A percentile compares a stretch with the other conserved stretches of the same genome.
These are phyloP conservation scores for Ceratobasidium sp. DNA, from an alignment of 1,284 basidiomycete genomes.

Conservation along the genomic window DNA sequence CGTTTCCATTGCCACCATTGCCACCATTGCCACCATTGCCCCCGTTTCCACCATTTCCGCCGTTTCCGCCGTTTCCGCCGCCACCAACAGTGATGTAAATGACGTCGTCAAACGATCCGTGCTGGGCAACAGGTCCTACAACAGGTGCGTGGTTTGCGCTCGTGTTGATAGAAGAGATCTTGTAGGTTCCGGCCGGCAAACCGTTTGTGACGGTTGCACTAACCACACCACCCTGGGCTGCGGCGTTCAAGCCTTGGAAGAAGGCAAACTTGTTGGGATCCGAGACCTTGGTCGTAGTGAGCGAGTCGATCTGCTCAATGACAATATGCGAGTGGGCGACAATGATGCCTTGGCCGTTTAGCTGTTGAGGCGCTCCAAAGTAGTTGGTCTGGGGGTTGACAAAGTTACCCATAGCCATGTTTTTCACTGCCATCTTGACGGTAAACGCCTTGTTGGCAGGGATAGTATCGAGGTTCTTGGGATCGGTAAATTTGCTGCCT, in stretches of 20 bases:
- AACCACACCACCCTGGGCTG: conserved; percentile 49
- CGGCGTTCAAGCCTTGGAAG: conserved; percentile 52
- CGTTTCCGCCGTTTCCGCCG: conserved; percentile 14
- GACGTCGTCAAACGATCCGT: conserved; percentile 65
- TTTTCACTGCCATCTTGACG: conserved; percentile 49
- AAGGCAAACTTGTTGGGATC: conserved; percentile 51
- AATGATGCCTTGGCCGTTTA: conserved; percentile 48
- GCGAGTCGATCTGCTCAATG: conserved; percentile 50
- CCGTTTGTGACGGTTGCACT: conserved; percentile 51
- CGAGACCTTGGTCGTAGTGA: conserved; percentile 47
- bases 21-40: background rate
- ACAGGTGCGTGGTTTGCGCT: conserved; percentile 52
- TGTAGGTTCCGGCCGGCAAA: conserved; percentile 51
- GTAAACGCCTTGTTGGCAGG: conserved; percentile 50
- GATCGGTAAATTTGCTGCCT: conserved; percentile 47
- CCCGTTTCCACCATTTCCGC: conserved; percentile 12
- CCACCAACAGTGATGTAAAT: conserved; percentile 57
- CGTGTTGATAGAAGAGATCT: conserved; percentile 48
- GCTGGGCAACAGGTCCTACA: conserved; percentile 62
- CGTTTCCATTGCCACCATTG: conserved; percentile 10
- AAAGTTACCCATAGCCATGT: conserved; percentile 50
- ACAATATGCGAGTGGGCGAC: conserved; percentile 52
- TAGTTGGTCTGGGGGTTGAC: conserved; percentile 51
- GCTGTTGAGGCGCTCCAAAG: conserved; percentile 51
- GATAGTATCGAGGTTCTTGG: conserved; percentile 49